Evolutionary conservation across 176 grass and related monocot genomes (phyloP).

Genomic region (Bothriochloa decipiens): DNA sequence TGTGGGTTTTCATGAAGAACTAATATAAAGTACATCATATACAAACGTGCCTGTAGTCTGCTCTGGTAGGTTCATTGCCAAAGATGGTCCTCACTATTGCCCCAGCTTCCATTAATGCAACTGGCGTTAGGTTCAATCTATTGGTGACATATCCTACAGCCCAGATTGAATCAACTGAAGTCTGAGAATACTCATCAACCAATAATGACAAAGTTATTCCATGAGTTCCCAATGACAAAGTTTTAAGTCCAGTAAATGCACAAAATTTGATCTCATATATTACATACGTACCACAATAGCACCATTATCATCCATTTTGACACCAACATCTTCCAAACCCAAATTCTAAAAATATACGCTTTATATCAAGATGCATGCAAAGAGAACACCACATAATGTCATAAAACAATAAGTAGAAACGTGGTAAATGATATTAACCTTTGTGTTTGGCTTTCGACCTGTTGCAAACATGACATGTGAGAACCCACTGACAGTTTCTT

Average conservation of each 20-base stretch:
- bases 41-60: slow-evolving; percentile 66
- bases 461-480: slow-evolving; percentile 92
- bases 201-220: slow-evolving; percentile 27
- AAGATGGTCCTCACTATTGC: slow-evolving; percentile 71
- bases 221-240: background rate
- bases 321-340: slow-evolving; percentile 70
- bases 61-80: slow-evolving; percentile 67
- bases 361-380: background rate
- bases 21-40: background rate
- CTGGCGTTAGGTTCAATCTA: slow-evolving; percentile 75
- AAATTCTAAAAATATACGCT: slow-evolving; percentile 61
- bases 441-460: slow-evolving; percentile 69
- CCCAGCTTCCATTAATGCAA: slow-evolving; percentile 84
- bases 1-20: background rate
- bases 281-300: slow-evolving; percentile 67
- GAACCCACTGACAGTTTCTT: slow-evolving; percentile 64
- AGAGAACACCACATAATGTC: background rate
- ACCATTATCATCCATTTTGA: slow-evolving; percentile 64
- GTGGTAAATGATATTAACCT: slow-evolving; percentile 36
- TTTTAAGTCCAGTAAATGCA: background rate
- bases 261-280: background rate
- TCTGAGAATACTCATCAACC: slow-evolving; percentile 77
- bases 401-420: background rate
- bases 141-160: slow-evolving; percentile 83
- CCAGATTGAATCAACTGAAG: slow-evolving; percentile 80